A percentile compares a stretch with the other conserved stretches of the same genome.
phyloP scores from a whole-genome alignment of 192 early-diverging fungal genomes.

The Geranomyces variabilis region DNA sequence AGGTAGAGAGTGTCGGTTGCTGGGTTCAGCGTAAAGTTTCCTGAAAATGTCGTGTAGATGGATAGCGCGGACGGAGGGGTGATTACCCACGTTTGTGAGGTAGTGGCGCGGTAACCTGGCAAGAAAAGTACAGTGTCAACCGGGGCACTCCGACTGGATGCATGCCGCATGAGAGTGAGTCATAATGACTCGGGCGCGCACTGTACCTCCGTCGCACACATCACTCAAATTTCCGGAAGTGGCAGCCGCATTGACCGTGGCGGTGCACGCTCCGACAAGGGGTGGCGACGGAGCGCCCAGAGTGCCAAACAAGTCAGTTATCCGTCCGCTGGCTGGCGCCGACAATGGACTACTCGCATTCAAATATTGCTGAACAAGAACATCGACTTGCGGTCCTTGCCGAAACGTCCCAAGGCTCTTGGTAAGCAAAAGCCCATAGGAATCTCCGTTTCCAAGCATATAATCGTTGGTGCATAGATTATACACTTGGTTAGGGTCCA shows the following conservation, averaged over 20 bases:
- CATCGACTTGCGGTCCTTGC: conserved; percentile 20
- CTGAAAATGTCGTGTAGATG: conserved; percentile 5
- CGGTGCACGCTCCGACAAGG: conserved; percentile 1
- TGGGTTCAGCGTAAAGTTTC: conserved; percentile 16
- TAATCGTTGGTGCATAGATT: conserved; percentile 28
- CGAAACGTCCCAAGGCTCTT: conserved; percentile 8
- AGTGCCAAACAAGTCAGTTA: neutral
- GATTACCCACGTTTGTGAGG: neutral
- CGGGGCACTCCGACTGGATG: too few species aligned
- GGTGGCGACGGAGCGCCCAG: neutral
- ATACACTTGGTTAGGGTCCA: conserved; percentile 23
- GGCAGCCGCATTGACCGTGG: neutral
- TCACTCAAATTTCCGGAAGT: neutral
- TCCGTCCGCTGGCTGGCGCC: neutral
- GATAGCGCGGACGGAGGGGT: conserved; percentile 1
- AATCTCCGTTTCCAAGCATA: conserved; percentile 22
- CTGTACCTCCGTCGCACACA: conserved; percentile 17
- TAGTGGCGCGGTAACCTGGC: neutral
- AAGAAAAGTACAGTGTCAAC: neutral
- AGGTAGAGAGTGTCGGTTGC: conserved; percentile 18
- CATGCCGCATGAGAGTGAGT: too few species aligned
- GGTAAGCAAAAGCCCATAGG: conserved; percentile 4
- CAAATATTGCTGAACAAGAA: conserved; percentile 8
- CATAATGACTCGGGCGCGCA: too few species aligned
- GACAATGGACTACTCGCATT: conserved; percentile 6